phyloP scores from a whole-genome alignment of 768 basidiomycete species.

The Mycena albidolilacea region DNA sequence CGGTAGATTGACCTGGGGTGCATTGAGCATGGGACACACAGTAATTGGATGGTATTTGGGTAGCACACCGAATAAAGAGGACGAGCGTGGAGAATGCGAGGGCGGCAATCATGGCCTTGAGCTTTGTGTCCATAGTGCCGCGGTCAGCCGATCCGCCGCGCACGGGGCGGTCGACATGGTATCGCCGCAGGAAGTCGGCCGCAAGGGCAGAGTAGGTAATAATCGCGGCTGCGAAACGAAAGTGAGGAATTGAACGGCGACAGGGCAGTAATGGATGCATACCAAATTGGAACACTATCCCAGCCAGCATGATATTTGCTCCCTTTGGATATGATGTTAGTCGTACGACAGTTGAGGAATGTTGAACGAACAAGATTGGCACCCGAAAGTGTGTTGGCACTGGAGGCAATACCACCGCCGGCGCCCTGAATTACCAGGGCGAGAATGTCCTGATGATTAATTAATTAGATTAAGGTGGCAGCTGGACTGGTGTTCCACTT shows the following conservation, averaged over 20 bases:
- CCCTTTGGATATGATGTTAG: conserved; percentile 42
- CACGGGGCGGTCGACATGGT: conserved; percentile 53
- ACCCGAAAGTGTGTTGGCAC: conserved; percentile 1
- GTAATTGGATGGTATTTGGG: too few species aligned
- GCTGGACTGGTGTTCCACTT: conserved; percentile 20
- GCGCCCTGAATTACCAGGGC: conserved; percentile 23
- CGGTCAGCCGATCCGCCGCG: background rate
- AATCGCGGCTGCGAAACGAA: conserved; percentile 54
- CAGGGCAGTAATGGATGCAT: conserved; percentile 17
- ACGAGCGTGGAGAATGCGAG: conserved; percentile 57
- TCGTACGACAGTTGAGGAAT: background rate
- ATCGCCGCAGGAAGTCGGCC: conserved; percentile 63
- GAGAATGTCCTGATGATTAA: conserved; percentile 16
- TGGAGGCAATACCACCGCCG: conserved; percentile 29
- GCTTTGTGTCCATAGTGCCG: background rate
- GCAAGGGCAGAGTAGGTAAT: conserved; percentile 57
- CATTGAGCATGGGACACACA: background rate
- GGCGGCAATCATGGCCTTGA: conserved; percentile 50
- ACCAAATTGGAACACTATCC: conserved; percentile 74
- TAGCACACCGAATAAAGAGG: conserved; percentile 61
- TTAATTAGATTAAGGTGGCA: background rate
- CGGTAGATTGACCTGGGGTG: conserved; percentile 58
- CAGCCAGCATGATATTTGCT: conserved; percentile 66
- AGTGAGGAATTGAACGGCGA: conserved; percentile 36
- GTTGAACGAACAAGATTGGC: conserved; percentile 13